phyloP scores from a whole-genome alignment of 2,329 filamentous ascomycete species.

The Aspergillus oerlinghausenensis region DNA sequence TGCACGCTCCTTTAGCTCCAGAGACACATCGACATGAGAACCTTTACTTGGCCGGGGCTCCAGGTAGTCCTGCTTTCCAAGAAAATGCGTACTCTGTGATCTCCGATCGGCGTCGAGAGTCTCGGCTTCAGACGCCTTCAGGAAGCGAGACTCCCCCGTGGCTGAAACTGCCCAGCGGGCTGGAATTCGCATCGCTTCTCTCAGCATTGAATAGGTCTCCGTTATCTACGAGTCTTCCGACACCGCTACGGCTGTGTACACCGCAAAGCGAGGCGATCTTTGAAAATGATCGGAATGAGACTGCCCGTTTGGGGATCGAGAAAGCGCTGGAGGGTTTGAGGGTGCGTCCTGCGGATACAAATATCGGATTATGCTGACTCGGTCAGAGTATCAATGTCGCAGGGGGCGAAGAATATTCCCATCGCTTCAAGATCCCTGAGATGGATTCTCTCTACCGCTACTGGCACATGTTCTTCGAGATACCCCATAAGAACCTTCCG shows the following conservation, averaged over 20 bases:
- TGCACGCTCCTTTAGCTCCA: not conserved
- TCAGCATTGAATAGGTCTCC: not conserved
- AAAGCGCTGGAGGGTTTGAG: not conserved
- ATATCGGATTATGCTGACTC: not conserved
- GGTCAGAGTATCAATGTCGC: not conserved
- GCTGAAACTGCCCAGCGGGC: not conserved
- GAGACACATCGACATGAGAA: not conserved
- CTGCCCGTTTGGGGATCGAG: not conserved
- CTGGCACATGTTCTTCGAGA: not conserved
- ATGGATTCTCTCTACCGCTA: not conserved
- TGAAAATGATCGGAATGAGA: not conserved
- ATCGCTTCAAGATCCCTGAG: not conserved
- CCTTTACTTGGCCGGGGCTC: not conserved
- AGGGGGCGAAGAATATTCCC: not conserved
- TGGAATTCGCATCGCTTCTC: not conserved
- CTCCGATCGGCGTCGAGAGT: not conserved
- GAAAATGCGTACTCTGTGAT: not conserved
- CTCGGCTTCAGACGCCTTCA: not conserved
- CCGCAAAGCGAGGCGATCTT: not conserved
- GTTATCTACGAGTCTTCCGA: not conserved
- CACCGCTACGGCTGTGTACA: not conserved
- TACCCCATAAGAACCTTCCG: not conserved
- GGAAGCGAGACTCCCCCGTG: not conserved
- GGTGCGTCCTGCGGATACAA: not conserved
- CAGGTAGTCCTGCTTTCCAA: not conserved